These are phyloP conservation scores for Sugiyamaella paludigena DNA, from an alignment of 1,139 yeast genomes.

Conservation along the genomic window DNA sequence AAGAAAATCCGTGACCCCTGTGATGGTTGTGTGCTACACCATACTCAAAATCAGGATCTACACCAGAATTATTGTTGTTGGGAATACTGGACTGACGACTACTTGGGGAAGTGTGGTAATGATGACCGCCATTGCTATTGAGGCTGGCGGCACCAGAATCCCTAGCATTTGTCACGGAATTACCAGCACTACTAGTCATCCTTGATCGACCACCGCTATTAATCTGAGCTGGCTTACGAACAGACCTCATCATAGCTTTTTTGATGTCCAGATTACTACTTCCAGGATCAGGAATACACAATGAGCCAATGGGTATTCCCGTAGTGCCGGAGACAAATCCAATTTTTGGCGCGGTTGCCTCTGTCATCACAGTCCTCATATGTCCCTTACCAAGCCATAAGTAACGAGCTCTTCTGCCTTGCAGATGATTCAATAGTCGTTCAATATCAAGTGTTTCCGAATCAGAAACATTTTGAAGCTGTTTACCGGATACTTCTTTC, in stretches of 20 bases:
- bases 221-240: constrained; percentile 12
- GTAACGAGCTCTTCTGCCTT: constrained; percentile 48
- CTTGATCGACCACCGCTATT: neutral
- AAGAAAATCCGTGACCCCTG: too few species aligned
- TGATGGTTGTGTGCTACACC: too few species aligned
- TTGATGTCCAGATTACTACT: constrained; percentile 22
- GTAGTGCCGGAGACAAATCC: constrained; percentile 8
- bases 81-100: too few species aligned
- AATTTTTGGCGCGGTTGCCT: neutral
- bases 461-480: constrained; percentile 44
- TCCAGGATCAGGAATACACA: constrained; percentile 14
- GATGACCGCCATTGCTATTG: too few species aligned
- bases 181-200: neutral
- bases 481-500: constrained; percentile 57
- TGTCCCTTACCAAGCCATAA: constrained; percentile 50
- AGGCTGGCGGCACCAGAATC: too few species aligned
- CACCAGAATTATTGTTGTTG: too few species aligned
- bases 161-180: too few species aligned
- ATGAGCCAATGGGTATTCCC: constrained; percentile 30
- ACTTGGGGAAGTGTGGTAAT: too few species aligned
- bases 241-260: constrained; percentile 28
- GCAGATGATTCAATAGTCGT: constrained; percentile 42
- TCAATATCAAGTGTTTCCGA: constrained; percentile 54
- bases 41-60: too few species aligned
- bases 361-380: constrained; percentile 8